Evolutionary conservation across 2,329 filamentous ascomycete species (phyloP).

Genomic region (Diaporthe destruens): DNA sequence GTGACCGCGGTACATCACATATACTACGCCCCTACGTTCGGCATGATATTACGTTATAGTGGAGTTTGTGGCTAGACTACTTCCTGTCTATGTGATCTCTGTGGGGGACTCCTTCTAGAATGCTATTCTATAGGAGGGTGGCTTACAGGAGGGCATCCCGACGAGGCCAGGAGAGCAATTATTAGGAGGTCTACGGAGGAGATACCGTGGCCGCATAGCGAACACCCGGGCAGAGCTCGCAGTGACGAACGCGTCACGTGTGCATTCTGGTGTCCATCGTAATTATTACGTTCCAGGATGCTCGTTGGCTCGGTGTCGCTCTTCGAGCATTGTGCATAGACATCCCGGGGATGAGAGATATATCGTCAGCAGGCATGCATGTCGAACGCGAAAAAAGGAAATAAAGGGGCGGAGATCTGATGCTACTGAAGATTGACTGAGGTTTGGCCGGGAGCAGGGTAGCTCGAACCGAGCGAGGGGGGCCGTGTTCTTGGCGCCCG

Average conservation of each 20-base stretch:
- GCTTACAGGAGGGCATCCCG: no score
- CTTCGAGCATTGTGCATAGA: neutral
- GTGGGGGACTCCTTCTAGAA: no score
- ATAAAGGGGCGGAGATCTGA: neutral
- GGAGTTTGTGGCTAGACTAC: no score
- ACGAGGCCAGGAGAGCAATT: no score
- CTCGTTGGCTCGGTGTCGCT: neutral
- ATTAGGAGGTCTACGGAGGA: no score
- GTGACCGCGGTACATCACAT: no score
- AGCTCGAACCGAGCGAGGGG: slow-evolving; percentile 20
- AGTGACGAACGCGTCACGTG: neutral
- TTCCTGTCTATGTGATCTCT: no score
- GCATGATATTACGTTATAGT: no score
- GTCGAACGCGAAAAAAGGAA: neutral
- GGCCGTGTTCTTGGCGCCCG: slow-evolving; percentile 6
- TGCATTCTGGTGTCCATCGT: neutral
- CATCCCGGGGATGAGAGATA: neutral
- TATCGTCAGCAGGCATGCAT: neutral
- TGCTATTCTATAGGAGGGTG: no score
- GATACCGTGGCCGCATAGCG: no score
- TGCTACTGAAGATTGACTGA: neutral
- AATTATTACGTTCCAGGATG: neutral
- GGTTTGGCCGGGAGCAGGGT: slow-evolving; percentile 12
- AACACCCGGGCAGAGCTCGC: no score
- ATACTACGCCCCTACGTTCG: no score